Base-by-base conservation (phyloP, 192 early-diverging fungal genomes). In the Coemansia asiatica region DNA sequence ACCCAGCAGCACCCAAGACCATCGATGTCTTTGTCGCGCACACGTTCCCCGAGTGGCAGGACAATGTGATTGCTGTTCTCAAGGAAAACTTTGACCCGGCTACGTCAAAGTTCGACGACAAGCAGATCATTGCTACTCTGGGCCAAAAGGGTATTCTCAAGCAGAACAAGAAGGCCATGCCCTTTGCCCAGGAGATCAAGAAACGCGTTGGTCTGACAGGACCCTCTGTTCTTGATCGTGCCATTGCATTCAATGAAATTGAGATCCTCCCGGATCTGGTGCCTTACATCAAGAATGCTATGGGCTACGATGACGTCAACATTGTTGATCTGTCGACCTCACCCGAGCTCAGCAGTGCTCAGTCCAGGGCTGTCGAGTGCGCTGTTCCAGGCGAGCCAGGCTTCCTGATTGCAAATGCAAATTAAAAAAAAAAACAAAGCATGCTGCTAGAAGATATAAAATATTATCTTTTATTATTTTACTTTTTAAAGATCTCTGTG, bases 31-130 rank as follows among this genome's bases (percentile, higher is more conserved):
- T 87, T 76, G 86, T 95, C 31, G 92, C 94, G 7, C 76, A 71
- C 55, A 77, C 85, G 56, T 97, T 93, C 88, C 96, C 97, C 23
- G 88, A 85, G 67, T 99, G 97, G 97, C 97, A 99, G 80, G 91
- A 95, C 50, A 83, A 76, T 2, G 79, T 85, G 22, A 72, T 87
- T 21, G 61, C 76, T 2, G 83, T 85, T 23, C 71, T 93, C 49
- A 84, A 79, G 66, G 78, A 83, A n/a, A 73, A 84, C 65, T 88
- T 75, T 68, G 81, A 89, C 53, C 61, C 72, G 46, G 72, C 63
- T 33, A 88, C 74, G 22, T 66, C 75, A 48, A 75, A 82, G 31
- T 91, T 96, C 70, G 86, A 88, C 63, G 90, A 93, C 60, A 89
- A 87, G 67, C 88, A 90, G 71, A 77, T 91, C 50, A 83, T 90